Base-by-base conservation (phyloP, 2,329 filamentous ascomycete genomes). In the Samsoniella hepiali region DNA sequence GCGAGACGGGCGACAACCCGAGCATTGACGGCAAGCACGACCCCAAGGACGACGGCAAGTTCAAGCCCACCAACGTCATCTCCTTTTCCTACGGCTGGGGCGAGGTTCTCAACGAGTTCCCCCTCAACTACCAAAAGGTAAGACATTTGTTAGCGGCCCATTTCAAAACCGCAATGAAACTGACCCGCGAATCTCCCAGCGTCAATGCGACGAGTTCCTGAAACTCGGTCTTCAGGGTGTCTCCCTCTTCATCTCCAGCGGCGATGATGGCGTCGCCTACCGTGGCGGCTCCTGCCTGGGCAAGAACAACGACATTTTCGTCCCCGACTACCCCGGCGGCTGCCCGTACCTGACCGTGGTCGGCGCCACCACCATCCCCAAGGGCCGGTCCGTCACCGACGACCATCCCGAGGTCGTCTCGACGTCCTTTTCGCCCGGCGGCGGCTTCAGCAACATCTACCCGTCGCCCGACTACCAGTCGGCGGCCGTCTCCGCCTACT, bases 271-370 rank as follows among this genome's bases (percentile, higher is more conserved):
- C 15, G 73, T 77, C 3, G 75, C 72, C 13, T n/a, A 34, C 29
- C 29, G 68, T 65, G 63, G 63, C 6, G 57, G 55, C 13, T 13
- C 27, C 15, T 61, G 58, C 22, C n/a, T 42, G 17, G 49, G 49
- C 49, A 5, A n/a, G 11, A 29, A 31, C 31, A 22, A 56, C 17
- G 27, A 49, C 31, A 58, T 69, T 36, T 69, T 74, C 63, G 72
- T 68, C 31, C 78, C 69, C 77, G 78, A 68, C 66, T 72, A 1
- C 70, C 72, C 38, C 75, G 78, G 3, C 65, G 64, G 8, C 81
- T 82, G 68, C 78, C 65, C 81, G 78, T 5, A 78, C 69, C 71
- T 83, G 29, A 81, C 79, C 0, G 74, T 78, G 5, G 80, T 84
- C 4, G 82, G 82, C 51, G 81, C 81, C 15, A 84, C 82, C 0